A percentile compares a stretch with the other conserved stretches of the same genome.
phyloP scores from a whole-genome alignment of 2,329 filamentous ascomycete genomes.

The Diaporthe eres region DNA sequence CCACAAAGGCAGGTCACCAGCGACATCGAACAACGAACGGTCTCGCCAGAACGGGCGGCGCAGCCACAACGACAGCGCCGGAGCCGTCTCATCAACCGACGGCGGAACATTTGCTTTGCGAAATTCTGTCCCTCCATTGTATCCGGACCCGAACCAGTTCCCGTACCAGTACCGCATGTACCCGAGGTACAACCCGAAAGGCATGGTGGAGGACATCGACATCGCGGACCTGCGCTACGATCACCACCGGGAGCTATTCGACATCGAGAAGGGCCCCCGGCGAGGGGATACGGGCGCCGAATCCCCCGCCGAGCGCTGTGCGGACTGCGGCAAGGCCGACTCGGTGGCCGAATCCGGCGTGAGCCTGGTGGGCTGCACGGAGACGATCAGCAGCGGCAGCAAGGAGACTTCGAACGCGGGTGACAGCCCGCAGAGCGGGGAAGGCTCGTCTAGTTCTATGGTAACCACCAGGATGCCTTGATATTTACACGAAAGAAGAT shows the following conservation, averaged over 20 bases:
- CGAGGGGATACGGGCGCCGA: not conserved
- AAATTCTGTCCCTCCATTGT: not conserved
- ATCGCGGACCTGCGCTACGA: slow-evolving; percentile 18
- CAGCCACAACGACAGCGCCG: not conserved
- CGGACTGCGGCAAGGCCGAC: not conserved
- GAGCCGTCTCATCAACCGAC: slow-evolving; percentile 2
- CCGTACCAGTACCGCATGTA: slow-evolving; percentile 27
- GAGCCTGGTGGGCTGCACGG: slow-evolving; percentile 11
- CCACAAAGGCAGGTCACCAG: slow-evolving; percentile 13
- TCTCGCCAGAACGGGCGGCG: slow-evolving; percentile 16
- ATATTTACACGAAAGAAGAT: not conserved
- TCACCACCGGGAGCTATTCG: slow-evolving; percentile 25
- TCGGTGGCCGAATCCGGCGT: slow-evolving; percentile 3
- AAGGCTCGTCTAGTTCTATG: slow-evolving; percentile 12
- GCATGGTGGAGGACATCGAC: slow-evolving; percentile 28
- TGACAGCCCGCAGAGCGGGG: slow-evolving; percentile 12
- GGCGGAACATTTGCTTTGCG: slow-evolving; percentile 17
- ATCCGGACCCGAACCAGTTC: slow-evolving; percentile 11
- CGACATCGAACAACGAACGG: slow-evolving; percentile 1
- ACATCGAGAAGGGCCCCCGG: slow-evolving; percentile 6
- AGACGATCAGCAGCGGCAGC: slow-evolving; percentile 12
- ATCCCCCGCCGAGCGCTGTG: not conserved
- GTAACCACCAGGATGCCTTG: not conserved
- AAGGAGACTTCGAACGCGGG: not conserved
- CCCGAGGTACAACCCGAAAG: slow-evolving; percentile 16